Conservation (phyloP, 805 yeast genomes). For the Lachancea kluyveri region DNA sequence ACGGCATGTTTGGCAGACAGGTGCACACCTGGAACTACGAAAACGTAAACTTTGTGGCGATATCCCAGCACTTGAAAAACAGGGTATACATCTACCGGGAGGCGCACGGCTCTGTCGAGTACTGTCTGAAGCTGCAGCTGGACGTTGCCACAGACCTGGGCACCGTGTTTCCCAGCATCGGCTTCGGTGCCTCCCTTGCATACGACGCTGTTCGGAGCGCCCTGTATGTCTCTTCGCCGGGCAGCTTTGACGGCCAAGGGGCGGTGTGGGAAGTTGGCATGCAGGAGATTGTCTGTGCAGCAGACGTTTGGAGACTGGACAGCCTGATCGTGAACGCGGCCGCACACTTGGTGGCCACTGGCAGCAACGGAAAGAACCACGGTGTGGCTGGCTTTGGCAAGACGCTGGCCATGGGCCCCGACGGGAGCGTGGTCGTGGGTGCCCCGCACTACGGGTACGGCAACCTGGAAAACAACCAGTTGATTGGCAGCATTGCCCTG, state of each 20-base stretch:
- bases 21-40: conserved; percentile 11
- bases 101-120: conserved; percentile 6
- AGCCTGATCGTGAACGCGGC: conserved; percentile 8
- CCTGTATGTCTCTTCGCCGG: conserved; percentile 40
- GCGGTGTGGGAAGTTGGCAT: conserved; percentile 39
- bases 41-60: conserved; percentile 13
- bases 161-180: conserved; percentile 25
- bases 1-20: conserved; percentile 21
- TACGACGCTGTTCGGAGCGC: conserved; percentile 11
- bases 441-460: conserved; percentile 33
- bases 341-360: conserved; percentile 9
- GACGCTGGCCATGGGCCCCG: conserved; percentile 26
- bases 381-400: conserved; percentile 42
- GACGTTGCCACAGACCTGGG: conserved; percentile 10
- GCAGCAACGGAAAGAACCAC: conserved; percentile 18
- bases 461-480: conserved; percentile 21
- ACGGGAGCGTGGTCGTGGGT: conserved; percentile 32
- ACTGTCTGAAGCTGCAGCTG: conserved; percentile 7
- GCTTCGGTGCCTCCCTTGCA: conserved; percentile 27
- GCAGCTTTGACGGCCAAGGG: conserved; percentile 31
- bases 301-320: conserved; percentile 16
- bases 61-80: conserved; percentile 21
- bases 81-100: conserved; percentile 18
- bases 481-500: conserved; percentile 28
- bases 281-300: conserved; percentile 9